A percentile compares a stretch with the other conserved stretches of the same genome.
Conservation (phyloP, 164 flowering plant species). For the Vitis cinerea region DNA sequence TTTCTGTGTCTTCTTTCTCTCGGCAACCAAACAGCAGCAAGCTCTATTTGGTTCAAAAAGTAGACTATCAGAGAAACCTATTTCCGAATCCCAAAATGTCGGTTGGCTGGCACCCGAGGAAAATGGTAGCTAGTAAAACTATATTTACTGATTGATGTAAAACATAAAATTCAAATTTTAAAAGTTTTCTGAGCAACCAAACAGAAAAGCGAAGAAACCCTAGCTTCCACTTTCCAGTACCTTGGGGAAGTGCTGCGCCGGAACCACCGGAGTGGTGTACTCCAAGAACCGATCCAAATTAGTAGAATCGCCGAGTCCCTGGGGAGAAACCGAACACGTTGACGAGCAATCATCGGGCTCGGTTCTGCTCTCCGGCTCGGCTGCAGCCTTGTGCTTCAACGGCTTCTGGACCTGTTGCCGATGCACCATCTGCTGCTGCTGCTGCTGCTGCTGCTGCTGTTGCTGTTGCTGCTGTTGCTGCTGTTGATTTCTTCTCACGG, state of each 20-base stretch:
- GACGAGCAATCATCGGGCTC: conserved; percentile 27
- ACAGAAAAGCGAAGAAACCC: not conserved
- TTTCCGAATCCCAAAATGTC: no score
- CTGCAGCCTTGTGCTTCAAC: not conserved
- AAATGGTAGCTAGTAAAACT: no score
- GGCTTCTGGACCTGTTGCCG: conserved; percentile 3
- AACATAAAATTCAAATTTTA: no score
- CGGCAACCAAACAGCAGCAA: no score
- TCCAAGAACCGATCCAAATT: conserved; percentile 51
- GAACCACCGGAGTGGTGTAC: conserved; percentile 37
- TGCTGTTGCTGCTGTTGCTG: conserved; percentile 7
- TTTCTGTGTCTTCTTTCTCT: no score
- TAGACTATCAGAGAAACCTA: not conserved
- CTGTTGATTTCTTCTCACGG: conserved; percentile 25
- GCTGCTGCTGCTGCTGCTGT: conserved; percentile 12
- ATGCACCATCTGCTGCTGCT: conserved; percentile 6
- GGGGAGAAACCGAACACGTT: conserved; percentile 5
- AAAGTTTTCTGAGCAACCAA: not conserved
- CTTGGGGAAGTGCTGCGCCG: conserved; percentile 34
- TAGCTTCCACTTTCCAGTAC: conserved; percentile 12
- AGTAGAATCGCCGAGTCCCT: conserved; percentile 11
- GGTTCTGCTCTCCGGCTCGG: conserved; percentile 17
- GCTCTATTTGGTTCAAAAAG: no score
- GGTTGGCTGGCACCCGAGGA: not conserved
- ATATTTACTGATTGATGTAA: no score